Conservation (phyloP, 148 eudicot species). For the Vaccinium corymbosum region DNA sequence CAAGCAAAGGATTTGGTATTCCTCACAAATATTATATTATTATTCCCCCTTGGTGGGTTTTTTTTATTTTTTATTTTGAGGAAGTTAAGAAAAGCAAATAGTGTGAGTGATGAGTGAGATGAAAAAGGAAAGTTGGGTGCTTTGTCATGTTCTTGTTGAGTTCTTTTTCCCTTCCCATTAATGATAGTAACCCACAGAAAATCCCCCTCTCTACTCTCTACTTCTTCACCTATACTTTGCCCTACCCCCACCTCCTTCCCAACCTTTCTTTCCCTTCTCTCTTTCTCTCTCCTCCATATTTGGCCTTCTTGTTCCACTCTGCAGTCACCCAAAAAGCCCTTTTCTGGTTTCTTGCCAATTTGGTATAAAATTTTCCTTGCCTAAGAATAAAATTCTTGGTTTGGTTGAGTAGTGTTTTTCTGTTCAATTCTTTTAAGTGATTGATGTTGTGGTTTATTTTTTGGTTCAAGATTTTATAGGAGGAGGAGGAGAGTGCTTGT, state of each 20-base stretch:
- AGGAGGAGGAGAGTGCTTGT: not conserved
- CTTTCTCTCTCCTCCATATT: not conserved
- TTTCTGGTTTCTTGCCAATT: not conserved
- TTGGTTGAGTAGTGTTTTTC: not conserved
- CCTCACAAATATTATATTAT: constrained; percentile 1
- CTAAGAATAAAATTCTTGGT: not conserved
- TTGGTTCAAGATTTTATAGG: not conserved
- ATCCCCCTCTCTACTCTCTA: not conserved
- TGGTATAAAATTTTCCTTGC: not conserved
- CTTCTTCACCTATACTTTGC: not conserved
- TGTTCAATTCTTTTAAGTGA: not conserved
- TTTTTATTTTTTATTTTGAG: not conserved
- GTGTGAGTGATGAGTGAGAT: not conserved
- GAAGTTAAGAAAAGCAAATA: constrained; percentile 8
- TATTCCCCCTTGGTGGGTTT: constrained; percentile 8
- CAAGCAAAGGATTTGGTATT: constrained; percentile 26
- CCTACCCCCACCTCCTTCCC: not conserved
- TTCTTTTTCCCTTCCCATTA: not conserved
- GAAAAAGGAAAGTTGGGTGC: constrained; percentile 16
- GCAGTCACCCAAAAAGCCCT: not conserved
- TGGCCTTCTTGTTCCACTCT: not conserved
- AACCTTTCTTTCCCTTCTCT: not conserved
- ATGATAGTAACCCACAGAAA: constrained; percentile 10
- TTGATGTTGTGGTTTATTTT: not conserved
- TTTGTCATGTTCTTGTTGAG: not conserved